Evolutionary conservation across 805 yeast genomes (phyloP).

Genomic region (Myxozyma geophila): DNA sequence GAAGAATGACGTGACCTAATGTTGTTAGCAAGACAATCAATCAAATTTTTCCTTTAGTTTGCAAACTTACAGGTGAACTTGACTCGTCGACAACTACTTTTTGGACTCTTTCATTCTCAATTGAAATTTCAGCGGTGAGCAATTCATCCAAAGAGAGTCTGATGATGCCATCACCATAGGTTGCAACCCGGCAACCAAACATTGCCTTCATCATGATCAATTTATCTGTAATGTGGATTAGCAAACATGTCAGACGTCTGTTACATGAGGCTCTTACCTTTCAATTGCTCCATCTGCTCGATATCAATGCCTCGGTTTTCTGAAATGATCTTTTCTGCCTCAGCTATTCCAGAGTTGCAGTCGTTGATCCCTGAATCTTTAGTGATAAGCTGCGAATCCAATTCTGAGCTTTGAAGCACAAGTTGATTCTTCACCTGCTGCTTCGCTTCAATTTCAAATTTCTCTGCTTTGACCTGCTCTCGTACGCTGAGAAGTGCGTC

Average conservation of each 20-base stretch:
- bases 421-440: not conserved
- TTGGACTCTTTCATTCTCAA: not conserved
- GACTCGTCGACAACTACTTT: not conserved
- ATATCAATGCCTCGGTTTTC: constrained; percentile 36
- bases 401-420: constrained; percentile 11
- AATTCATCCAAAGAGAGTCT: constrained; percentile 10
- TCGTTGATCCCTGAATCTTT: constrained; percentile 25
- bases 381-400: constrained; percentile 19
- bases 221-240: constrained; percentile 9
- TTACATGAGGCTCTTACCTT: constrained; percentile 9
- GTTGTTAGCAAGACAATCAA: not conserved
- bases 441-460: constrained; percentile 18
- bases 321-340: constrained; percentile 36
- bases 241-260: not conserved
- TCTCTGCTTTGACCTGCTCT: constrained; percentile 22
- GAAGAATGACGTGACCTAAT: constrained; percentile 18
- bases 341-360: constrained; percentile 29
- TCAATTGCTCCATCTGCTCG: constrained; percentile 28
- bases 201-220: constrained; percentile 8
- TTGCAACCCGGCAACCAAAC: constrained; percentile 24
- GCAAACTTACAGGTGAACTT: constrained; percentile 15
- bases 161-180: constrained; percentile 1
- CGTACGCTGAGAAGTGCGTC: constrained; percentile 24
- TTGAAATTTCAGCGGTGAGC: constrained; percentile 6
- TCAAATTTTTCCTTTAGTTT: not conserved